phyloP scores from a whole-genome alignment of 805 yeast genomes.

The Blastobotrys mokoenaii region DNA sequence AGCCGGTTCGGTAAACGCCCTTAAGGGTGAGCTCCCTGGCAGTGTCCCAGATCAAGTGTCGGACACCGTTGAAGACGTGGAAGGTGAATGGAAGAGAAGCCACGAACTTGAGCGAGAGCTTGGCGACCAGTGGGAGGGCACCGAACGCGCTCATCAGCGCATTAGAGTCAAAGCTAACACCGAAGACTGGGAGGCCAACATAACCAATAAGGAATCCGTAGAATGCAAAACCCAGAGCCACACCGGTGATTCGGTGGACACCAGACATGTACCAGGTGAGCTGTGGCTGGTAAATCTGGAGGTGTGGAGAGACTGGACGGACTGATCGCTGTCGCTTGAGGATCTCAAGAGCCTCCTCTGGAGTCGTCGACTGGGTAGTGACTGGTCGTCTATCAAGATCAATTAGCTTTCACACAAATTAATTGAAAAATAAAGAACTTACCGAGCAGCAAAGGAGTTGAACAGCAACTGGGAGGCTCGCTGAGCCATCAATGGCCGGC shows the following conservation, averaged over 20 bases:
- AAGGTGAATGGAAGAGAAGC: constrained; percentile 78
- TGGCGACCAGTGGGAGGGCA: constrained; percentile 54
- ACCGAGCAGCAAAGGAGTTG: not conserved
- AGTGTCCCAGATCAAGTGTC: constrained; percentile 92
- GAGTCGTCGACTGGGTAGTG: constrained; percentile 43
- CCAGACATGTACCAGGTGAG: constrained; percentile 74
- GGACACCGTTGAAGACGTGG: constrained; percentile 80
- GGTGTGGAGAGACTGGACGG: constrained; percentile 89
- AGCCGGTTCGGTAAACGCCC: constrained; percentile 92
- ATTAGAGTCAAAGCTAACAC: constrained; percentile 45
- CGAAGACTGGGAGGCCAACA: constrained; percentile 60
- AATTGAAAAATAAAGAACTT: not conserved
- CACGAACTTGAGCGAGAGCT: constrained; percentile 56
- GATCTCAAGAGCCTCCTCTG: constrained; percentile 56
- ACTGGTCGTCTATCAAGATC: not conserved
- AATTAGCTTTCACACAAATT: not conserved
- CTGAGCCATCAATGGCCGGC: constrained; percentile 11
- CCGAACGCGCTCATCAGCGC: constrained; percentile 47
- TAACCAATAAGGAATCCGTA: constrained; percentile 70
- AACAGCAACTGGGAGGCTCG: constrained; percentile 15
- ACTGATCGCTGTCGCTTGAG: constrained; percentile 72
- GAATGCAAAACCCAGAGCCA: constrained; percentile 70
- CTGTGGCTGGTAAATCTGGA: constrained; percentile 86
- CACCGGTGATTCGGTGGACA: constrained; percentile 83
- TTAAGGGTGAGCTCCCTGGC: constrained; percentile 71